Evolutionary conservation across 179 eudicot species (phyloP).

Genomic region (Silene vulgaris): DNA sequence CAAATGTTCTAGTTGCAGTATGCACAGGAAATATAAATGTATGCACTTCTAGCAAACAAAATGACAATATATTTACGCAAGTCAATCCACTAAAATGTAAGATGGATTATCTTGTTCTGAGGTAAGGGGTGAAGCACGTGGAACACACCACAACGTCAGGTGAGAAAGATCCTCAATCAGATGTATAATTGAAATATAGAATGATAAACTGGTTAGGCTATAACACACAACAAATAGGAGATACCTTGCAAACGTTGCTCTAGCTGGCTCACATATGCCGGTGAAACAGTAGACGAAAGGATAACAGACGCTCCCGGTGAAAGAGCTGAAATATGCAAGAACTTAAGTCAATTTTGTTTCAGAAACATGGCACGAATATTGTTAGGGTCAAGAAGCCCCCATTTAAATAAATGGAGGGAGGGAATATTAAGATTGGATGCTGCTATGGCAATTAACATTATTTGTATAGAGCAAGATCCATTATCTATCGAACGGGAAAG

Average conservation of each 20-base stretch:
- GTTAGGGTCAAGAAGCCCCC: not conserved
- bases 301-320: slow-evolving; percentile 73
- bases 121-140: not conserved
- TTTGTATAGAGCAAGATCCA: not conserved
- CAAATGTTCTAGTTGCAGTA: not conserved
- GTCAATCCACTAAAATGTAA: not conserved
- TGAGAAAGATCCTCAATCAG: not conserved
- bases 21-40: not conserved
- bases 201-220: not conserved
- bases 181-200: not conserved
- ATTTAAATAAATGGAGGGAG: not conserved
- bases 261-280: slow-evolving; percentile 73
- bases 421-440: not conserved
- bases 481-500: not conserved
- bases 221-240: slow-evolving; percentile 18
- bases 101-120: not conserved
- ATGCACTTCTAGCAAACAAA: not conserved
- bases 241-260: slow-evolving; percentile 71
- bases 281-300: slow-evolving; percentile 93
- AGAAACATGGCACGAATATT: not conserved
- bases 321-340: slow-evolving; percentile 48
- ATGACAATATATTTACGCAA: not conserved
- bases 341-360: slow-evolving; percentile 7
- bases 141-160: slow-evolving; percentile 4
- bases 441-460: not conserved